Evolutionary conservation across 306 rosid genomes (phyloP).

Genomic region (Betula pendula): DNA sequence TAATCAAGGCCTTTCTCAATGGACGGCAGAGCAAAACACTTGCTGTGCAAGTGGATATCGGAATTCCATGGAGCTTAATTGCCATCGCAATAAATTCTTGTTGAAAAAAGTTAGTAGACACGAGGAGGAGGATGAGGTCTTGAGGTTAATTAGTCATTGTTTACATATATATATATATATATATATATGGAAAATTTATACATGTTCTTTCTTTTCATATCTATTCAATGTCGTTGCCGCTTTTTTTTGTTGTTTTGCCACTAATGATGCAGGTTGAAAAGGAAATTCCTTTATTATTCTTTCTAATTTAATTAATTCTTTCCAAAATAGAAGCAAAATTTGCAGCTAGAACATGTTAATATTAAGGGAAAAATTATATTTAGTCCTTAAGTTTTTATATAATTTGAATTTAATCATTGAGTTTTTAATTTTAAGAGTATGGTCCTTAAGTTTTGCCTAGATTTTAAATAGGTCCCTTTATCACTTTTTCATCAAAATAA

Average conservation of each 20-base stretch:
- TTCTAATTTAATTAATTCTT: no score
- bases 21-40: constrained; percentile 29
- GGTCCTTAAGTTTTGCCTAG: no score
- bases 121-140: not conserved
- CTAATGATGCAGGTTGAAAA: not conserved
- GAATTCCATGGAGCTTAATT: constrained; percentile 22
- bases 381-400: no score
- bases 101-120: not conserved
- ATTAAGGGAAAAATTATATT: no score
- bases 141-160: not conserved
- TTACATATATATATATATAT: constrained; percentile 5
- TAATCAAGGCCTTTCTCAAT: constrained; percentile 24
- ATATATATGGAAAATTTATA: no score
- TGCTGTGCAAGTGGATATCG: constrained; percentile 23
- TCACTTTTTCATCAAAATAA: no score
- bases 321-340: no score
- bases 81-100: not conserved
- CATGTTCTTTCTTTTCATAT: not conserved
- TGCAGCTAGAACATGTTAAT: no score
- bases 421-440: no score
- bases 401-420: no score
- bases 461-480: no score
- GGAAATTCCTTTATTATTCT: not conserved
- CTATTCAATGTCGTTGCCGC: not conserved
- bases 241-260: not conserved